Percentiles rank a stretch among this genome's conserved stretches.
These are phyloP conservation scores for Fraxinus velutina DNA, from an alignment of 305 asterid genomes.

Conservation along the genomic window DNA sequence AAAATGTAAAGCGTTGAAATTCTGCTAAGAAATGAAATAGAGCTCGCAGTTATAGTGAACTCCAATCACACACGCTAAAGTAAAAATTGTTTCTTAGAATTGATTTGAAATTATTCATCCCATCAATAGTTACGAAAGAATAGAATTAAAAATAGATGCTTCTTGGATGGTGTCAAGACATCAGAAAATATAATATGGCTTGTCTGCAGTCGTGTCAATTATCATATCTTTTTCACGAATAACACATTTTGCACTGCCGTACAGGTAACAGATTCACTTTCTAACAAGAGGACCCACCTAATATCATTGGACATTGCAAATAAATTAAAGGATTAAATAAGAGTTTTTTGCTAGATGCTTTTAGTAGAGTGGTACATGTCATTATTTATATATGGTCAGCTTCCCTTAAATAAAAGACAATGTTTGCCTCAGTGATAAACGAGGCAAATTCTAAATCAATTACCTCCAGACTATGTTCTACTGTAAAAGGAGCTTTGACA, in stretches of 20 bases:
- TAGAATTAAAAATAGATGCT: background rate
- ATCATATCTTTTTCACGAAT: background rate
- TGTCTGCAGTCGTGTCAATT: background rate
- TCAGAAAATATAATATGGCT: background rate
- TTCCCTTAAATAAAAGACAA: constrained; percentile 7
- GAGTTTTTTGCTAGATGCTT: constrained; percentile 5
- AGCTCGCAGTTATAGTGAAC: constrained; percentile 12
- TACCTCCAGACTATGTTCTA: constrained; percentile 78
- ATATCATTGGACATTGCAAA: background rate
- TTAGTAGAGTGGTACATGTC: background rate
- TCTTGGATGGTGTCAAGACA: constrained; percentile 8
- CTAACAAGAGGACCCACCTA: background rate
- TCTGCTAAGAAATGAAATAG: constrained; percentile 1
- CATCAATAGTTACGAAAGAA: background rate
- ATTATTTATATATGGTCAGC: background rate
- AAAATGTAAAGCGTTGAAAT: constrained; percentile 19
- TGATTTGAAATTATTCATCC: background rate
- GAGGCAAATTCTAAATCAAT: constrained; percentile 11
- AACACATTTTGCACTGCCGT: constrained; percentile 4
- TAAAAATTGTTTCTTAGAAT: background rate
- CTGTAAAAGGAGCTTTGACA: constrained; percentile 56
- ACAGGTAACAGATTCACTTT: background rate
- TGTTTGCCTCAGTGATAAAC: constrained; percentile 1
- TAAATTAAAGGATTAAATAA: background rate
- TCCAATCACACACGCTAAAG: background rate